Evolutionary conservation across 2,329 filamentous ascomycete species (phyloP), one percentile per base, ranked within the genome.

Genomic region (Nemania bipapillata): DNA sequence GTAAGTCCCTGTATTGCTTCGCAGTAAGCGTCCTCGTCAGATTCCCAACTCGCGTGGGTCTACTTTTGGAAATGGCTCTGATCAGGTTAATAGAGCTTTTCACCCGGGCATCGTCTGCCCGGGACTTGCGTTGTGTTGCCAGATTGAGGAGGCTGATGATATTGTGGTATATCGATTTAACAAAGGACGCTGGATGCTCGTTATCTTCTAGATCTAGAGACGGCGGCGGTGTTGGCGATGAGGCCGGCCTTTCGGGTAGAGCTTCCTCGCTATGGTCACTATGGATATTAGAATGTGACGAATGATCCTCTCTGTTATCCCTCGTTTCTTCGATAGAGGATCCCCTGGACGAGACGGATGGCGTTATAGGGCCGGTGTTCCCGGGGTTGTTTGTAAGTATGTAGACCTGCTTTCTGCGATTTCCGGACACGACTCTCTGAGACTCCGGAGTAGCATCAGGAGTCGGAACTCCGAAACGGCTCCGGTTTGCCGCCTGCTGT

Each of bases 381-480:
- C 28, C 37, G 47, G 24, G 53, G 9, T 17, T 8, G 26, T 1
- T 22, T 28, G 17, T 47, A 49, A n/a, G 53, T 6, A 47, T 15
- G 37, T 53, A 58, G 15, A 17, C 35, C 8, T 53, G 20, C 15
- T 57, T 49, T 2, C 15, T 52, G 3, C 53, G 64, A 42, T 28
- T 1, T 3, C 52, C 35, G 26, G 57, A 20, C 7, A 26, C 32
- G 22, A 61, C 37, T n/a, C 64, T 50, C 8, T 12, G 17, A 8
- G 52, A 52, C 22, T 62, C 64, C n/a, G 64, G 57, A 1, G 57
- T 66, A 62, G 64, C 35, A 57, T 62, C 64, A 3, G 64, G 64
- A 53, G 64, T 66, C 12, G 65, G 65, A 28, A 63, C 58, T 11
- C 65, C 65, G 40, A 63, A 66, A 4, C 52, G 45, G 53, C 58